Base-by-base conservation (phyloP, 169 alveolate genomes). In the Eimeria tenella region DNA sequence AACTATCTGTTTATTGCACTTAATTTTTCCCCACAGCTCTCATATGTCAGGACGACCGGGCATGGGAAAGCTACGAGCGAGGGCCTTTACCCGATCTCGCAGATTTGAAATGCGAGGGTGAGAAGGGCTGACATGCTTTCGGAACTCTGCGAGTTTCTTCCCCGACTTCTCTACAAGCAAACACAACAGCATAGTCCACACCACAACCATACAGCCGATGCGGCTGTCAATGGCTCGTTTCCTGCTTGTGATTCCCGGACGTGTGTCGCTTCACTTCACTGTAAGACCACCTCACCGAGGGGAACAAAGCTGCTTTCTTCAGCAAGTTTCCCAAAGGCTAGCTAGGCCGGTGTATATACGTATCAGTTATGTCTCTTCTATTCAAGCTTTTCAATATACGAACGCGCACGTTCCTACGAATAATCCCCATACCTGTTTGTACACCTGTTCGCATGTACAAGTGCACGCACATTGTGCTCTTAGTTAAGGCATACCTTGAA, bases 61-160 rank as follows among this genome's bases (percentile, higher is more conserved):
- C 86, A 93, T 68, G 11, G 88, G 93, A 58, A 70, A 93, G 50
- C 82, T 70, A 5, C 87, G 68, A 0, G 95, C 93, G n/a, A 65
- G 60, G 58, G 62, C 93, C 11, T 5, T 31, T 19, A 93, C 87
- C 42, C 79, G 84, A 42, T 71, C 81, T 15, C 86, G 73, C 42
- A 93, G 19, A 19, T 82, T 81, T 49, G 63, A 52, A 10, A 93
- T 60, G 65, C 86, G 82, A 23, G 95, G 93, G 60, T 93, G 83
- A 19, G 68, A 53, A 13, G 79, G 83, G 15, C 53, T 81, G 70
- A 93, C 89, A 79, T 89, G 88, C 50, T 93, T 81, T 23, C 49
- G 49, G 88, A 93, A 93, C 55, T 93, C 95, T n/a, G 58, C 83
- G 19, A 93, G 68, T 31, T 81, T 81, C 88, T 93, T 93, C 49